Percentiles rank a stretch among this genome's conserved stretches.
Conservation (phyloP, 257 asterid genomes). For the Gentiana macrophylla region DNA sequence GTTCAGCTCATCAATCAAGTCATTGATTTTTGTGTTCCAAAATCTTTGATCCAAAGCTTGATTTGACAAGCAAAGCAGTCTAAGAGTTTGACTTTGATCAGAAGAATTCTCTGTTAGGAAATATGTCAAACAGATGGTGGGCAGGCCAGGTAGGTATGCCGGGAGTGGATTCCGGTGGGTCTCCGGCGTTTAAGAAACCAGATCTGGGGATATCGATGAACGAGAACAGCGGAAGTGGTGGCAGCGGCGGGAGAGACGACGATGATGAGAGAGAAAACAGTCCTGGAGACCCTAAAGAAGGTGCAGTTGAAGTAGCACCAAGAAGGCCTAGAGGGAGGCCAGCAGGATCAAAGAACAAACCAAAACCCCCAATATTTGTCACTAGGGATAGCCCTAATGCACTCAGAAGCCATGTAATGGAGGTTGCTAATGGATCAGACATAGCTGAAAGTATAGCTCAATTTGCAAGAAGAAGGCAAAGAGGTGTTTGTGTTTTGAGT, state of each 20-base stretch:
- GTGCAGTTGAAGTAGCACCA: slow-evolving; percentile 36
- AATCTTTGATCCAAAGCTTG: too few relatives aligned
- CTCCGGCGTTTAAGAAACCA: slow-evolving; percentile 31
- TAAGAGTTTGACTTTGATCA: too few relatives aligned
- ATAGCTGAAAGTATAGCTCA: slow-evolving; percentile 58
- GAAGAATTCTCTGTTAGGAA: neutral
- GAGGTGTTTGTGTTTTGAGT: slow-evolving; percentile 55
- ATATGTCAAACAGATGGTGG: slow-evolving; percentile 64
- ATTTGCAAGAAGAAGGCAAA: slow-evolving; percentile 43
- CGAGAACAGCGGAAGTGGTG: slow-evolving; percentile 18
- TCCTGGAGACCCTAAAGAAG: slow-evolving; percentile 44
- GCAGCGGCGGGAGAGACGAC: slow-evolving; percentile 15
- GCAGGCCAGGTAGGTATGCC: slow-evolving; percentile 40
- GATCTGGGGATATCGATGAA: slow-evolving; percentile 46
- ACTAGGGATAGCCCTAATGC: slow-evolving; percentile 65
- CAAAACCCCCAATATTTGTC: slow-evolving; percentile 51
- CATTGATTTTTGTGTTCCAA: too few relatives aligned
- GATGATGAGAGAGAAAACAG: slow-evolving; percentile 31
- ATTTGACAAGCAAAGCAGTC: too few relatives aligned
- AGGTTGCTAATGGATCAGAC: slow-evolving; percentile 49
- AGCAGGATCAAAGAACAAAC: slow-evolving; percentile 56
- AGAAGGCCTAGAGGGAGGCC: slow-evolving; percentile 57
- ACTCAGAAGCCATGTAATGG: slow-evolving; percentile 56
- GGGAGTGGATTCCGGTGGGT: slow-evolving; percentile 28
- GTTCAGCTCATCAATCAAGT: too few relatives aligned